phyloP scores from a whole-genome alignment of 371 early-diverging fungal genomes.

The Syncephalastrum monosporum region DNA sequence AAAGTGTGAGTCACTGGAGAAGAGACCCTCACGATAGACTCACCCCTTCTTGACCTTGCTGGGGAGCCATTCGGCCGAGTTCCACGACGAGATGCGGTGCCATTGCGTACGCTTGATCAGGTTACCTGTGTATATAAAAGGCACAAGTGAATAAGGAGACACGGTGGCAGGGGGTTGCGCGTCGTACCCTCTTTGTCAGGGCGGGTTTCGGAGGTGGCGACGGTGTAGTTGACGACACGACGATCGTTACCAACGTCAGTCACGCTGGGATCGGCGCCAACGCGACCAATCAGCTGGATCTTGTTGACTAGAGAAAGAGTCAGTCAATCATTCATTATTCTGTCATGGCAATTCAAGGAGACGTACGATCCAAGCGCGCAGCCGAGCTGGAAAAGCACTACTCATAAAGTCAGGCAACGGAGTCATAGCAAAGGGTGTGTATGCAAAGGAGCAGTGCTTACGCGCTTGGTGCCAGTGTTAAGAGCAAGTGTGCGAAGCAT shows the following conservation, averaged over 20 bases:
- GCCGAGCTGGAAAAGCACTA: too few relatives aligned
- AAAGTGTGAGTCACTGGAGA: neutral
- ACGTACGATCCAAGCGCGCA: too few relatives aligned
- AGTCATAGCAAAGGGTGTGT: too few relatives aligned
- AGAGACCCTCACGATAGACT: neutral
- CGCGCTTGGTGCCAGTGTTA: too few relatives aligned
- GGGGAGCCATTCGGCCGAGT: constrained; percentile 38
- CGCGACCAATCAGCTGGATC: constrained; percentile 55
- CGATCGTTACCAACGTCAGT: constrained; percentile 36
- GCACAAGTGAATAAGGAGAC: neutral
- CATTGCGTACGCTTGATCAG: constrained; percentile 60
- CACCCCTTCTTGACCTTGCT: constrained; percentile 57
- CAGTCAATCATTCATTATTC: too few relatives aligned
- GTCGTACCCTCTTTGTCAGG: constrained; percentile 53
- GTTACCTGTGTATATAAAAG: constrained; percentile 34
- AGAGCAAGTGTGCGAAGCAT: too few relatives aligned
- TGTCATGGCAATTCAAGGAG: too few relatives aligned
- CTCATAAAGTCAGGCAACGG: too few relatives aligned
- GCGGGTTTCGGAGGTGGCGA: constrained; percentile 58
- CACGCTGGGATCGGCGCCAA: constrained; percentile 51
- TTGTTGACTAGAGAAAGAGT: constrained; percentile 44
- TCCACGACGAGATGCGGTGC: constrained; percentile 59
- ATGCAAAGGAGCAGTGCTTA: too few relatives aligned
- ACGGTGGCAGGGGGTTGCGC: neutral
- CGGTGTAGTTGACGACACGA: constrained; percentile 54